phyloP scores from a whole-genome alignment of 164 flowering plant genomes.

The Aristolochia fimbriata region DNA sequence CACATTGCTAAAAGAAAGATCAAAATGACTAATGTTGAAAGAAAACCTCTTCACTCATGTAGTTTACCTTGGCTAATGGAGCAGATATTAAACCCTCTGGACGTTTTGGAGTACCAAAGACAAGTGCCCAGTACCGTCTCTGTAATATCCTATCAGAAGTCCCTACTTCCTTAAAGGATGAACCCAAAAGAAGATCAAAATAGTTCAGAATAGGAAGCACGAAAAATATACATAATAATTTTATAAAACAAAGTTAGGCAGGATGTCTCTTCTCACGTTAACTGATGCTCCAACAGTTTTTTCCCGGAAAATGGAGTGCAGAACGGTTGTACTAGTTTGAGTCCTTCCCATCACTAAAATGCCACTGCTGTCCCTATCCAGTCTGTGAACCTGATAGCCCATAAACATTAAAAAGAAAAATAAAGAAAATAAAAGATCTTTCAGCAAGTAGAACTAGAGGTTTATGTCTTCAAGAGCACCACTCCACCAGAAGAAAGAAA shows the following conservation, averaged over 20 bases:
- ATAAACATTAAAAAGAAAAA: no score
- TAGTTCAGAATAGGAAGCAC: neutral
- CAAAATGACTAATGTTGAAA: neutral
- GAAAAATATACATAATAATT: neutral
- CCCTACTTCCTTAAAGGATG: slow-evolving; percentile 27
- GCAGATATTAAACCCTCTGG: slow-evolving; percentile 62
- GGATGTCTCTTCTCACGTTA: slow-evolving; percentile 38
- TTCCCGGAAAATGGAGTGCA: slow-evolving; percentile 90
- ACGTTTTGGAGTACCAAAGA: slow-evolving; percentile 72
- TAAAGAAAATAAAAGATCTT: no score
- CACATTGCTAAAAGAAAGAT: neutral
- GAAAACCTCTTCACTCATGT: neutral
- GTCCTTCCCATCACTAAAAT: slow-evolving; percentile 93
- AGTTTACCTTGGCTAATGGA: slow-evolving; percentile 66
- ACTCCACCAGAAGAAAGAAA: no score
- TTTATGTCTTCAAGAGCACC: no score
- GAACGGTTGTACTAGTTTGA: slow-evolving; percentile 52
- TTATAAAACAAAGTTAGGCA: no score
- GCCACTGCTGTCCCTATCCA: slow-evolving; percentile 94
- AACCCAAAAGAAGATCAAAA: neutral
- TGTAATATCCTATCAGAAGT: slow-evolving; percentile 32
- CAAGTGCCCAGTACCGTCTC: slow-evolving; percentile 82
- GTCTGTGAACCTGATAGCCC: slow-evolving; percentile 72
- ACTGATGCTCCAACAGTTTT: slow-evolving; percentile 62
- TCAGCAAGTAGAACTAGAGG: no score